Conservation (phyloP, 768 basidiomycete genomes). For the Astraeus odoratus region DNA sequence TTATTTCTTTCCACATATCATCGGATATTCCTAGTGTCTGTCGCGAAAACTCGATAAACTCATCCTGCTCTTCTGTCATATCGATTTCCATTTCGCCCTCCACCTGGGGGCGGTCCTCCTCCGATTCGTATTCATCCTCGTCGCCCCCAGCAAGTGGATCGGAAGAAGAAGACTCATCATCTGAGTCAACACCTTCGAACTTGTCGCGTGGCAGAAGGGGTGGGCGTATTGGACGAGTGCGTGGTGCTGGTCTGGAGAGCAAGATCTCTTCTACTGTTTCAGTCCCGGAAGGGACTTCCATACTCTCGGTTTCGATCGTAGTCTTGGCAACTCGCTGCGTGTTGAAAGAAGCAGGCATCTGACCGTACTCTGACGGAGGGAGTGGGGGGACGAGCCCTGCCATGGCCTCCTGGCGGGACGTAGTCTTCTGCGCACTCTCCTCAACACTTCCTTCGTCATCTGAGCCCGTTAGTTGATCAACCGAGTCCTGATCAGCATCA, state of each 20-base stretch:
- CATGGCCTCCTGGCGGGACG: conserved; percentile 54
- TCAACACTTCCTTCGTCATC: conserved; percentile 35
- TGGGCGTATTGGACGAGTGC: conserved; percentile 50
- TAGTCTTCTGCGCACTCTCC: conserved; percentile 21
- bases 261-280: conserved; percentile 4
- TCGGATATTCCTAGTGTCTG: conserved; percentile 86
- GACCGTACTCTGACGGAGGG: conserved; percentile 80
- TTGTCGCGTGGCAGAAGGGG: conserved; percentile 77
- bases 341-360: conserved; percentile 71
- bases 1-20: conserved; percentile 84
- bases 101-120: conserved; percentile 78
- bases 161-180: conserved; percentile 76
- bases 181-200: conserved; percentile 92
- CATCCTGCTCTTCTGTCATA: conserved; percentile 90
- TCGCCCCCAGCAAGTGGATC: conserved; percentile 32
- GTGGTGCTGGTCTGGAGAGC: conserved; percentile 13
- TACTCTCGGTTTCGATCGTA: conserved; percentile 37
- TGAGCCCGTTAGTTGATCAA: conserved; percentile 38
- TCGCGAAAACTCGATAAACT: conserved; percentile 91
- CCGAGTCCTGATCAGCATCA: conserved; percentile 19
- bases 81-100: conserved; percentile 83
- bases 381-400: conserved; percentile 77
- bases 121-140: conserved; percentile 52
- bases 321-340: conserved; percentile 59
- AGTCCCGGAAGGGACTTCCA: conserved; percentile 16